Percentiles rank a stretch among this genome's conserved stretches.
Conservation (phyloP, 78 protist genomes). For the Dictyostelium brefeldianum region DNA sequence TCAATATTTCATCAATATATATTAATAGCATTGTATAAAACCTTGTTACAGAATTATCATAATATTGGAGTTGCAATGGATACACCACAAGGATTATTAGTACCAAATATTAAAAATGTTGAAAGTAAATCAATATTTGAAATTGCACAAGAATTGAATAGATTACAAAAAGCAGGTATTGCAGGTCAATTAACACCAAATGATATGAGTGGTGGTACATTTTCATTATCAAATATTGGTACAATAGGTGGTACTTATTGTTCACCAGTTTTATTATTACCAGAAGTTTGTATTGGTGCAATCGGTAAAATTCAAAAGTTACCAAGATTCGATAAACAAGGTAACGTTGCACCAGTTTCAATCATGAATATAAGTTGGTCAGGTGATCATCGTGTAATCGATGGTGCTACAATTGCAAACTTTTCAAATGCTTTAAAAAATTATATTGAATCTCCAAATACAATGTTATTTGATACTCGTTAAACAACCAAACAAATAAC, state of each 20-base stretch:
- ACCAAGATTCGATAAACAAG: conserved; percentile 90
- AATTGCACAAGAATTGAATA: conserved; percentile 93
- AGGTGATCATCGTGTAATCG: conserved; percentile 96
- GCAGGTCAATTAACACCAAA: conserved; percentile 55
- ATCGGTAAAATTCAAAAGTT: conserved; percentile 87
- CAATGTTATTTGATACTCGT: conserved; percentile 89
- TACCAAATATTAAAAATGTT: conserved; percentile 96
- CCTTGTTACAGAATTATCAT: conserved; percentile 77
- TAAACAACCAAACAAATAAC: conserved; percentile 24
- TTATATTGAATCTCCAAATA: conserved; percentile 91
- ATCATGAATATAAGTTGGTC: conserved; percentile 91
- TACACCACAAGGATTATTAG: conserved; percentile 95
- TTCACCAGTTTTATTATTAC: conserved; percentile 90
- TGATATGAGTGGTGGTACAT: conserved; percentile 91
- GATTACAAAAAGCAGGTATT: conserved; percentile 85
- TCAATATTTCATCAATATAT: neutral
- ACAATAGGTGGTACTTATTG: conserved; percentile 96
- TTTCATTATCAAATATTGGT: conserved; percentile 96
- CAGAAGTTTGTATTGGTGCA: conserved; percentile 88
- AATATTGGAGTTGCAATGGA: conserved; percentile 98
- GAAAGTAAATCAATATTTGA: conserved; percentile 89
- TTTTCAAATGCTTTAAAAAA: conserved; percentile 85
- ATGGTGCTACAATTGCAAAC: conserved; percentile 96
- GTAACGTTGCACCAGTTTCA: conserved; percentile 45
- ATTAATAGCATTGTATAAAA: neutral